Conservation (phyloP, 129 eudicot genomes). For the Flaveria robusta region DNA sequence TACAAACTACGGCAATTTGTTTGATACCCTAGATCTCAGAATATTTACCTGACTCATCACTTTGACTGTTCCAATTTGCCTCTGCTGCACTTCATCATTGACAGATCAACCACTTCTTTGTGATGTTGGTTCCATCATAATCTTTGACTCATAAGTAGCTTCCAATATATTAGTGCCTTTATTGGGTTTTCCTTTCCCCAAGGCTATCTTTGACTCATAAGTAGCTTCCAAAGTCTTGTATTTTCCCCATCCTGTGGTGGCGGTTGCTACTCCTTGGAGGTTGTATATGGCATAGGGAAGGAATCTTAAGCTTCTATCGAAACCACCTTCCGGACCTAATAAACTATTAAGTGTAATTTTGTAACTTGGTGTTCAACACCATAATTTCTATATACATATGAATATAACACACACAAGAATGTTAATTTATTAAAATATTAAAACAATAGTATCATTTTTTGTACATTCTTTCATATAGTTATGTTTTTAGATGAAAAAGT, state of each 20-base stretch:
- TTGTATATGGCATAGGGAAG: conserved; percentile 74
- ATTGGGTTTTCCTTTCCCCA: too few species aligned
- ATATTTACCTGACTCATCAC: conserved; percentile 76
- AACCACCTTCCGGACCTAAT: conserved; percentile 70
- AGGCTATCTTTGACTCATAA: too few species aligned
- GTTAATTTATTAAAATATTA: neutral
- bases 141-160: too few species aligned
- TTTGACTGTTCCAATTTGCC: conserved; percentile 53
- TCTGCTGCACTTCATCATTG: conserved; percentile 82
- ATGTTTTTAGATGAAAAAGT: too few species aligned
- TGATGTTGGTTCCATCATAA: too few species aligned
- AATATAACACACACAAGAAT: neutral
- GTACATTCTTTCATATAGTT: neutral
- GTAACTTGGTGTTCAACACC: conserved; percentile 15
- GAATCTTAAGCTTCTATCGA: conserved; percentile 69
- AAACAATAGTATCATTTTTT: neutral
- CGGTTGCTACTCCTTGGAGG: conserved; percentile 76
- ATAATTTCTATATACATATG: conserved; percentile 15
- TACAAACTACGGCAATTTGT: neutral
- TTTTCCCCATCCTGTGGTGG: conserved; percentile 49
- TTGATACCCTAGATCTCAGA: neutral
- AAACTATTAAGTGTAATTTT: conserved; percentile 6
- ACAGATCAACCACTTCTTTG: conserved; percentile 68
- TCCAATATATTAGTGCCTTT: too few species aligned
- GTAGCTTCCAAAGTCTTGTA: too few species aligned